Evolutionary conservation across 2,329 filamentous ascomycete species (phyloP), one percentile per base, ranked within the genome.

Genomic region (Emergomyces orientalis): DNA sequence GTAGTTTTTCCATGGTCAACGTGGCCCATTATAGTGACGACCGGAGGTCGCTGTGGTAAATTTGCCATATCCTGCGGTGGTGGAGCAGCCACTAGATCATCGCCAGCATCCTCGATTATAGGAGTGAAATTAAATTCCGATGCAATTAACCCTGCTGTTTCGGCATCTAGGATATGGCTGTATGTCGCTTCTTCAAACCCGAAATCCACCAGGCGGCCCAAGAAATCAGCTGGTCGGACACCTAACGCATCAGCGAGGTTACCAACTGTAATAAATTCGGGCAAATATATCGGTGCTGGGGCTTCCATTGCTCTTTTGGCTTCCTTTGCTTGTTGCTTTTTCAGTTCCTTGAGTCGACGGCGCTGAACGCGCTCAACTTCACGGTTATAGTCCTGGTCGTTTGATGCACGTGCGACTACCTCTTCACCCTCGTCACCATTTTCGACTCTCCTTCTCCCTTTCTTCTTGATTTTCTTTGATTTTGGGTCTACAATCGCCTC

Each of bases 1-100:
- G 95, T 99, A 0, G 94, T 99, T 79, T 99, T 99, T 61, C 94
- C 94, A 74, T 99, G 94, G 73, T 99, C 95, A 69, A 99, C 94
- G 67, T 99, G 94, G 2, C 94, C 94, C 95, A 99, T 99, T 71
- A 99, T 99, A 0, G 95, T 97, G 47, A 99, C 92, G 43, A 99
- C 91, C 0, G 94, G 95, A 8, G 94, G 93, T 19, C 95, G 85
- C 41, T 80, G 76, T 1, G 91, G 91, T 8, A 97, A 76, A 17
- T 75, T 69, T 0, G 88, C 85, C 58, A 80, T 82, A 73, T 93
- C 90, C 69, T 86, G 86, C 9, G 85, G 84, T 32, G 82, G 78
- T 1, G 91, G 87, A 13, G 87, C 84, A 30, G 89, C 82, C 65
- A 82, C 83, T 47, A 99, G 77, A 73, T 99, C 93, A 56, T 88